Conservation (phyloP, 83 land plant genomes). For the Diphasiastrum complanatum region DNA sequence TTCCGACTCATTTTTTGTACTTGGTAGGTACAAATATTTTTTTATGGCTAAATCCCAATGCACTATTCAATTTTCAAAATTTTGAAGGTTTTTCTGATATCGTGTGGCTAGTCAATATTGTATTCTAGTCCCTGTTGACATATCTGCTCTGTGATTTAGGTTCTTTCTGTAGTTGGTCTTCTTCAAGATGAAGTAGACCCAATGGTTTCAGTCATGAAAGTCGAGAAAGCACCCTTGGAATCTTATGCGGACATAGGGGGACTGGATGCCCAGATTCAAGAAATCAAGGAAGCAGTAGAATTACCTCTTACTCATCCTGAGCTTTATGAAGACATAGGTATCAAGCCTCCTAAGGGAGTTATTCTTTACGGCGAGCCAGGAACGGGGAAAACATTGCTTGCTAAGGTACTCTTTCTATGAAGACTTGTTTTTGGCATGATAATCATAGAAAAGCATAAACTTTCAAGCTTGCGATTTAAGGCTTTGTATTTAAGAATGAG, state of each 20-base stretch:
- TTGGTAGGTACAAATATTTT: too few species aligned
- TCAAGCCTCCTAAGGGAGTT: conserved; percentile 74
- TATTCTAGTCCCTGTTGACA: not conserved
- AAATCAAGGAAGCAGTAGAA: conserved; percentile 82
- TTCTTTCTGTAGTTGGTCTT: conserved; percentile 76
- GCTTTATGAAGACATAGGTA: conserved; percentile 72
- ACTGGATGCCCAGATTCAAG: conserved; percentile 74
- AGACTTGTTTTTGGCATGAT: too few species aligned
- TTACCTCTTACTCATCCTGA: conserved; percentile 75
- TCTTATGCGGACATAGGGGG: conserved; percentile 89
- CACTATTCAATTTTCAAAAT: too few species aligned
- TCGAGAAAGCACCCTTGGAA: conserved; percentile 85
- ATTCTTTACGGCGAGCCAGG: conserved; percentile 77
- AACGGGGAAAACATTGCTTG: conserved; percentile 73
- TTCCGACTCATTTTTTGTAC: too few species aligned
- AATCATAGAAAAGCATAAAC: too few species aligned
- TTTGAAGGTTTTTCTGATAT: too few species aligned
- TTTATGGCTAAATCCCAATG: too few species aligned
- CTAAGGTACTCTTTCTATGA: conserved; percentile 49
- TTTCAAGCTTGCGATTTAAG: too few species aligned
- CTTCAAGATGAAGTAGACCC: conserved; percentile 88
- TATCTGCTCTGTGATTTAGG: conserved; percentile 34
- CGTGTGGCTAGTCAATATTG: conserved; percentile 1
- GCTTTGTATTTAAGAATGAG: too few species aligned
- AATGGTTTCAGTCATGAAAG: conserved; percentile 94